Evolutionary conservation across 371 early-diverging fungal species (phyloP), one percentile per base, ranked within the genome.

Genomic region (Paramicrosporidium saccamoebae): DNA sequence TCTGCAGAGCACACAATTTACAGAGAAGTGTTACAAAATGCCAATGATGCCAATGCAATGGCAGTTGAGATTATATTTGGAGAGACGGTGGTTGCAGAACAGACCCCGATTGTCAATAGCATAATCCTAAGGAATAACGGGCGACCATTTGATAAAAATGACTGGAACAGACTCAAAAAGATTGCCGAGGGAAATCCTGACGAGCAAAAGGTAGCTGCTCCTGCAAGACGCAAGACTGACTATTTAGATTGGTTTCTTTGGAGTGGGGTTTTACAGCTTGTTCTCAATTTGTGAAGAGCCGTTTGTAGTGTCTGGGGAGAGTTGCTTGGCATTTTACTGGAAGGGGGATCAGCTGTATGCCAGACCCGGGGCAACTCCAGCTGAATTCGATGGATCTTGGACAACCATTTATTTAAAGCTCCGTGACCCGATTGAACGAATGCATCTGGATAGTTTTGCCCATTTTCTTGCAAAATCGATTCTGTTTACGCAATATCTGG

Each of bases 121-220:
- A 51, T 77, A 6, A 33, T 51, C 5, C 71, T 77, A 30, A 55
- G 56, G 29, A 81, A 81, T 39, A 72, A 81, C 25, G 82, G 82
- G 8, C 51, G 63, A 28, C 46, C 59, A 3, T 81, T 81, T 38
- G 38, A 54, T 5, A 52, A 55, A 4, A 72, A 69, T 30, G 82
- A 81, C 38, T 81, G 75, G 75, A 36, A 48, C 10, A 36, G 82
- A 10, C 36, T 81, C 15, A 56, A 64, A 23, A 60, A 64, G 27
- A 78, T 81, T 36, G 79, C 79, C 5, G 75, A 75, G 41, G 82
- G 78, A 29, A 81, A 78, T 44, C 78, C 75, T 11, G 75, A 60
- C 28, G 61, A 62, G 23, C 47, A 52, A 21, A 61, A 60, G 41
- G 46, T 43, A 29, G 12, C 15, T n/a, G n/a, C n/a, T n/a, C n/a